These are phyloP conservation scores for Scenedesmus sp. DNA, from an alignment of 163 green algal species.

Conservation along the genomic window DNA sequence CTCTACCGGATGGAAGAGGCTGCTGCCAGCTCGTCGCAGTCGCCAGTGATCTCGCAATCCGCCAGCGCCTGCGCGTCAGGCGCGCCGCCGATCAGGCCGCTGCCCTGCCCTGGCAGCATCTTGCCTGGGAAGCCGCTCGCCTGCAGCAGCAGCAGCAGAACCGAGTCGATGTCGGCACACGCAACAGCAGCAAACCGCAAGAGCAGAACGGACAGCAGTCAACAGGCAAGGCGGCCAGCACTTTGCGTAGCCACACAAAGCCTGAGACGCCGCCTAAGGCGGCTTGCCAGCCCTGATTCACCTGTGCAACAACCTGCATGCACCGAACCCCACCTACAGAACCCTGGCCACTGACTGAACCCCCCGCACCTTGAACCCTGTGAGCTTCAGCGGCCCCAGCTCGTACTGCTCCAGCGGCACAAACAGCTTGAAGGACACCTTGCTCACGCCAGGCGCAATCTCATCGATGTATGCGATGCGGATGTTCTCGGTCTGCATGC, in stretches of 20 bases:
- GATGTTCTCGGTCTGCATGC: slow-evolving; percentile 31
- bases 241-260: no score
- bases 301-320: background rate
- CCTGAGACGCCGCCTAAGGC: no score
- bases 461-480: slow-evolving; percentile 56
- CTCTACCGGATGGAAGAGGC: slow-evolving; percentile 46
- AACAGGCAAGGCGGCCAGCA: no score
- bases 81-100: background rate
- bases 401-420: slow-evolving; percentile 44
- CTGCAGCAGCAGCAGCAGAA: slow-evolving; percentile 15
- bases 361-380: slow-evolving; percentile 31
- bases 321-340: no score
- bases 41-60: slow-evolving; percentile 50
- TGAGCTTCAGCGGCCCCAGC: slow-evolving; percentile 26
- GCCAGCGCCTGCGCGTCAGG: background rate
- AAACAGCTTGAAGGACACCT: slow-evolving; percentile 43
- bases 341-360: background rate
- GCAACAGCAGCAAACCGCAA: background rate
- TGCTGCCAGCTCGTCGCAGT: slow-evolving; percentile 49
- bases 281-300: no score
- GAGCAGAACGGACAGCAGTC: background rate
- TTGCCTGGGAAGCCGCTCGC: slow-evolving; percentile 46
- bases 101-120: slow-evolving; percentile 35
- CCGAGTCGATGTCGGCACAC: background rate
- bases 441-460: slow-evolving; percentile 36